Base-by-base conservation (phyloP, 441 rosid genomes). In the Euphorbia celastroides region DNA sequence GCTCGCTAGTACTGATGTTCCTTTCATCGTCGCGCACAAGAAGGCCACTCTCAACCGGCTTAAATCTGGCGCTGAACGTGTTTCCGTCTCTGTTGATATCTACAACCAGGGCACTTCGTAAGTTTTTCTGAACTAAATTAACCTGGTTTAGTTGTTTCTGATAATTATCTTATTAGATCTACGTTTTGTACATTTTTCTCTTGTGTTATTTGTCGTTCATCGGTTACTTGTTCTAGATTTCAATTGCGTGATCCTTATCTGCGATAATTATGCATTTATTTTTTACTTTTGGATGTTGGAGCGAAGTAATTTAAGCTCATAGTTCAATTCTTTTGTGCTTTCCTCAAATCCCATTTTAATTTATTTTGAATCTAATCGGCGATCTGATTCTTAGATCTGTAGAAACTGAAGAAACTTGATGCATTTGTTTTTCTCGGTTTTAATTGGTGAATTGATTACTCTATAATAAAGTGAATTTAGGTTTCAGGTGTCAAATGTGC, bases 21-120 rank as follows among this genome's bases (percentile, higher is more conserved):
- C 97, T 38, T 91, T 89, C 86, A 80, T 93, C 62, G 86, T 93
- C 44, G 96, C 88, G 7, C 90, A 91, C 82, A 91, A 91, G 93
- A 91, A 93, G 82, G 97, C 92, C 28, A 70, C 90, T 60, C 88
- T 84, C 70, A 80, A 71, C 65, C 69, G 90, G 71, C 92, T 87
- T 82, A 93, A 86, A 74, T 83, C 96, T 55, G 97, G 96, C 66
- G 79, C 83, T 54, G 97, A 93, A 67, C 96, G 92, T 41, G 85
- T 93, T 81, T 72, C 75, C 42, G 96, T 93, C 67, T 82, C 96
- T 55, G 67, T 82, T 60, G 96, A 93, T 66, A 82, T 93, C 82
- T 89, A 91, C 77, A 93, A 93, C 52, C 96, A 88, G 70, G 97
- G 99, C 78, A 82, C 90, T 60, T 80, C 93, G 99, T 91, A 10